Evolutionary conservation across 1,284 basidiomycete genomes (phyloP).

Genomic region (Malassezia restricta): DNA sequence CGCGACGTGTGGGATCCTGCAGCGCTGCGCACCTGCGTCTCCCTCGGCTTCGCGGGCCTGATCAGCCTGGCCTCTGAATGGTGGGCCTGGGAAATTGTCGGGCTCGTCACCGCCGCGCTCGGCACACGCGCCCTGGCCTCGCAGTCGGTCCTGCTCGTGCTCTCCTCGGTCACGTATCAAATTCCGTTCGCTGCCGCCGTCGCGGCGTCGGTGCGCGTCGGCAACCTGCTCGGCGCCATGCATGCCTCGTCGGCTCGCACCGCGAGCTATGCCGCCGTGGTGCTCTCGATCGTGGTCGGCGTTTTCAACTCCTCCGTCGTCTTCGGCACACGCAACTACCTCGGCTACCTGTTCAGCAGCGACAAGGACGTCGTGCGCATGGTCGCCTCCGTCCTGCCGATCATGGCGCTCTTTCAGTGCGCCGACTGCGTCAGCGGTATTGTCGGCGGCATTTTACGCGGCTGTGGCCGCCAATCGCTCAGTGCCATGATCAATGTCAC

Average conservation of each 20-base stretch:
- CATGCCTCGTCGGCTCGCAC: constrained; percentile 41
- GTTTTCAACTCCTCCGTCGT: constrained; percentile 55
- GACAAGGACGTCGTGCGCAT: constrained; percentile 61
- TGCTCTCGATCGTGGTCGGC: constrained; percentile 18
- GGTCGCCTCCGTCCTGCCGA: constrained; percentile 61
- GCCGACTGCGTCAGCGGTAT: constrained; percentile 61
- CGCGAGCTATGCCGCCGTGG: constrained; percentile 35
- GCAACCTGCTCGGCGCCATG: constrained; percentile 49
- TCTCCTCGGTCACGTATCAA: constrained; percentile 65
- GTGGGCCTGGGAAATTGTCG: constrained; percentile 78
- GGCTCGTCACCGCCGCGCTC: constrained; percentile 28
- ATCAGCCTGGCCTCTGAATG: constrained; percentile 70
- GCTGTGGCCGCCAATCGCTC: constrained; percentile 56
- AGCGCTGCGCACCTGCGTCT: constrained; percentile 23
- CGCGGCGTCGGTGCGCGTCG: constrained; percentile 67
- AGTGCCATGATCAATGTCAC: constrained; percentile 50
- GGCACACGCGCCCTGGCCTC: constrained; percentile 51
- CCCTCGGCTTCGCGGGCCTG: constrained; percentile 33
- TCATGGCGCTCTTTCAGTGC: constrained; percentile 56
- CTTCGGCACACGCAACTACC: constrained; percentile 59
- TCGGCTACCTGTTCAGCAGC: constrained; percentile 73
- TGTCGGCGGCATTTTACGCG: constrained; percentile 62
- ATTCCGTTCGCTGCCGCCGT: constrained; percentile 69
- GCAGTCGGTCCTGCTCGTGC: constrained; percentile 62
- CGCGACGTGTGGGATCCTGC: constrained; percentile 38